Percentiles rank a stretch among this genome's conserved stretches.
Conservation (phyloP, 192 early-diverging fungal genomes). For the Pilobolus umbonatus region DNA sequence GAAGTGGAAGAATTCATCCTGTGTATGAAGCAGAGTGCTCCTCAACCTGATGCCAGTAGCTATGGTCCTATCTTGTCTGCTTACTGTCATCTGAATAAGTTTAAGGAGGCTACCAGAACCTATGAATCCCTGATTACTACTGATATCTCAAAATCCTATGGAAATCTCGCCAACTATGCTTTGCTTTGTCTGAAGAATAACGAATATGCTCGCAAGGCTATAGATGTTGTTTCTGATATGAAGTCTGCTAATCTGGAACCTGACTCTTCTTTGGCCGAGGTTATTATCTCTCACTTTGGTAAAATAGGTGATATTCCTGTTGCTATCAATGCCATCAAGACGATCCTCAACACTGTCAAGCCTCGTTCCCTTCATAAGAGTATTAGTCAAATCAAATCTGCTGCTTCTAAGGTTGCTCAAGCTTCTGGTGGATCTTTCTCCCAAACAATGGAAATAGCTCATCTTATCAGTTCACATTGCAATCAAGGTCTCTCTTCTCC, state of each 20-base stretch:
- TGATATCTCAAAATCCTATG: constrained; percentile 31
- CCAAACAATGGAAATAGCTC: background rate
- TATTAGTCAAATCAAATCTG: constrained; percentile 2
- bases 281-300: constrained; percentile 12
- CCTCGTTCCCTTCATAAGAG: constrained; percentile 17
- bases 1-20: constrained; percentile 21
- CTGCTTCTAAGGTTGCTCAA: constrained; percentile 9
- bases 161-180: constrained; percentile 32
- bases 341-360: constrained; percentile 8
- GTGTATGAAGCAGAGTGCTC: constrained; percentile 13
- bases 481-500: background rate
- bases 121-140: constrained; percentile 23
- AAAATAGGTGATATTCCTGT: background rate
- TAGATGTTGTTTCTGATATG: constrained; percentile 28
- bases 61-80: constrained; percentile 31
- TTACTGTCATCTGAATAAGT: constrained; percentile 8
- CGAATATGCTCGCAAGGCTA: background rate
- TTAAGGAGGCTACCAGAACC: constrained; percentile 14
- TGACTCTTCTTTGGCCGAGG: constrained; percentile 20
- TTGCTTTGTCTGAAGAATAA: constrained; percentile 23
- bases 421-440: background rate
- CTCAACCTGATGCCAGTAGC: constrained; percentile 32
- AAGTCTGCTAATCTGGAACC: constrained; percentile 19
- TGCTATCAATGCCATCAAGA: constrained; percentile 14
- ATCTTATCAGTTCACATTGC: background rate